Evolutionary conservation across 192 early-diverging fungal species (phyloP).

Genomic region (Coemansia sp.): DNA sequence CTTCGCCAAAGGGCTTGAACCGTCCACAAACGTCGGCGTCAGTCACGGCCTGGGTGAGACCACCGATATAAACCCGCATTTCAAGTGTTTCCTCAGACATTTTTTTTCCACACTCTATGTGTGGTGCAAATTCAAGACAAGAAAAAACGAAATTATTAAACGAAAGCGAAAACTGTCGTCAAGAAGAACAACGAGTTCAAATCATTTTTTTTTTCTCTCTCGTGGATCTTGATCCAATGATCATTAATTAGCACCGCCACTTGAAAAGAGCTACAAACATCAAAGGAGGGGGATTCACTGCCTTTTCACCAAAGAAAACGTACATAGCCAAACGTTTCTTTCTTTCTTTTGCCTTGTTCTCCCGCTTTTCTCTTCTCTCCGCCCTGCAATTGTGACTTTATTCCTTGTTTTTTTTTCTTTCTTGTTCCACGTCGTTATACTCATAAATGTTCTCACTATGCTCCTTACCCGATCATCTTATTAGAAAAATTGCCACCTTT

Average conservation of each 20-base stretch:
- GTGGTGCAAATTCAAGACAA: not conserved
- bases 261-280: too few relatives aligned
- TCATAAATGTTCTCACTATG: not conserved
- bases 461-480: not conserved
- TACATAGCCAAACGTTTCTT: not conserved
- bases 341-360: not conserved
- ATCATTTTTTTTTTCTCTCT: too few relatives aligned
- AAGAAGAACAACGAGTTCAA: not conserved
- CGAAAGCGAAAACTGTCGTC: not conserved
- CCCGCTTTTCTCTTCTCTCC: not conserved
- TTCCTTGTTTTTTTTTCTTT: not conserved
- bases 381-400: not conserved
- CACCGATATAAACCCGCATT: conserved; percentile 78
- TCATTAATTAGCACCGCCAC: not conserved
- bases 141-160: not conserved
- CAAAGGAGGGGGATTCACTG: too few relatives aligned
- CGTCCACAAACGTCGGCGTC: conserved; percentile 60
- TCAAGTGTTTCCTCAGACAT: conserved; percentile 30
- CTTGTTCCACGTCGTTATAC: too few relatives aligned
- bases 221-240: not conserved
- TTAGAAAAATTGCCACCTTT: not conserved
- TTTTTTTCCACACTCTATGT: not conserved
- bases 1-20: conserved; percentile 73
- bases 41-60: conserved; percentile 62
- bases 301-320: not conserved